Evolutionary conservation across 306 rosid genomes (phyloP), one percentile per base, ranked within the genome.

Genomic region (Acacia crassicarpa): DNA sequence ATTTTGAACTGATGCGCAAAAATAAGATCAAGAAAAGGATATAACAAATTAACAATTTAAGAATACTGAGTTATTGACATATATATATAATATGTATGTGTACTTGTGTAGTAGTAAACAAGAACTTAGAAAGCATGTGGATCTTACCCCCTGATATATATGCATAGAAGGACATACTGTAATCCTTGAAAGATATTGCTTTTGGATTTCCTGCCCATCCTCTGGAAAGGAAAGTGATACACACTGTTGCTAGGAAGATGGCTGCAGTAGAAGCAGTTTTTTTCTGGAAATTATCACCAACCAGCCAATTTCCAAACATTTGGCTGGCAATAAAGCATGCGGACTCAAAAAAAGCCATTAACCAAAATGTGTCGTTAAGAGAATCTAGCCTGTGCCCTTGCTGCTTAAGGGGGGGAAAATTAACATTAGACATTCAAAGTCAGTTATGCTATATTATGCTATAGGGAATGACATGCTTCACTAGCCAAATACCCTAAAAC

Each of bases 341-440:
- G 13, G 96, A 87, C 91, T 95, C 97, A 86, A 89, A 91, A 82
- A 91, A 87, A 84, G 89, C 88, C 98, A 95, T 95, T 72, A 93
- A 85, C 99, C 99, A 95, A 91, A 88, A 93, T 30, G 94, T 89
- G 70, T 95, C 99, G 65, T 89, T 92, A 71, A 93, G 88, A 72
- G 91, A 83, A 83, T 95, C 98, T 66, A 83, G 95, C 81, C 98
- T 85, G 91, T 93, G 91, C 70, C 94, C 97, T 90, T 89, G 92
- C 98, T 93, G 97, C 86, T 20, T 17, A 19, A 54, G 25, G 3
- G 22, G 3, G 4, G 7, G 4, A 59, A 78, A 44, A 74, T 71
- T 74, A 71, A 53, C 30, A 32, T 79, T 46, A 70, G 49, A 76
- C 65, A 78, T 71, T 70, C 79, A 70, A 53, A 38, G 66, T 41